Percentiles rank a stretch among this genome's conserved stretches.
These are phyloP conservation scores for Thraustotheca clavata DNA, from an alignment of 352 stramenopile species.

Conservation along the genomic window DNA sequence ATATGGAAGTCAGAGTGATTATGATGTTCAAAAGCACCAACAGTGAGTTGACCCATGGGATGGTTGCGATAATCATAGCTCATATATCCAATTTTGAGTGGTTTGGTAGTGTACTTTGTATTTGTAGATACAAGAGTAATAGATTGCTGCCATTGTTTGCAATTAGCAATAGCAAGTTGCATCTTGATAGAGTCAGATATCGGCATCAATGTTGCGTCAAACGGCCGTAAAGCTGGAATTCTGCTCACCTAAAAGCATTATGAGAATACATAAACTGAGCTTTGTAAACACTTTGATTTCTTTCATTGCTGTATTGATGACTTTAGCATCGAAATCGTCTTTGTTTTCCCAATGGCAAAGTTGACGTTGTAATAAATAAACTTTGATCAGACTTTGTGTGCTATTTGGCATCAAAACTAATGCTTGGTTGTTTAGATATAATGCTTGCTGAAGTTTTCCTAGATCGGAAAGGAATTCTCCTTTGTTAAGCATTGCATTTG, in stretches of 20 bases:
- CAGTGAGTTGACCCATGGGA: conserved; percentile 87
- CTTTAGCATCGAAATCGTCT: conserved; percentile 36
- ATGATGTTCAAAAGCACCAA: conserved; percentile 76
- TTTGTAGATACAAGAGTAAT: conserved; percentile 25
- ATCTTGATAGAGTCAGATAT: conserved; percentile 44
- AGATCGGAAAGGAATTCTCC: conserved; percentile 52
- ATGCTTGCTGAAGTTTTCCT: conserved; percentile 29
- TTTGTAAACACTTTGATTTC: conserved; percentile 24
- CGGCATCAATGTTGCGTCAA: conserved; percentile 53
- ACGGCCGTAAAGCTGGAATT: conserved; percentile 41
- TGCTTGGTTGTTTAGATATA: conserved; percentile 36
- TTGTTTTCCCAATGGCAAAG: conserved; percentile 52
- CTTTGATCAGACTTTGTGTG: conserved; percentile 35
- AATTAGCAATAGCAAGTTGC: conserved; percentile 31
- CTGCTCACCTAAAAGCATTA: not conserved
- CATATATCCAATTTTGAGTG: conserved; percentile 31
- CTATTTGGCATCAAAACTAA: conserved; percentile 30
- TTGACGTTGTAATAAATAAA: conserved; percentile 40
- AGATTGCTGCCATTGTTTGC: conserved; percentile 29
- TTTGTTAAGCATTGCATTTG: too few relatives aligned
- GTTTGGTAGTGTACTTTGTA: not conserved
- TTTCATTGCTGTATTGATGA: conserved; percentile 27
- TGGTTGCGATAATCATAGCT: conserved; percentile 36
- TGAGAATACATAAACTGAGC: not conserved
- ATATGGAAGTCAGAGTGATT: conserved; percentile 34